These are phyloP conservation scores for Kalmusia sp. DNA, from an alignment of 2,329 filamentous ascomycete species.

Conservation along the genomic window DNA sequence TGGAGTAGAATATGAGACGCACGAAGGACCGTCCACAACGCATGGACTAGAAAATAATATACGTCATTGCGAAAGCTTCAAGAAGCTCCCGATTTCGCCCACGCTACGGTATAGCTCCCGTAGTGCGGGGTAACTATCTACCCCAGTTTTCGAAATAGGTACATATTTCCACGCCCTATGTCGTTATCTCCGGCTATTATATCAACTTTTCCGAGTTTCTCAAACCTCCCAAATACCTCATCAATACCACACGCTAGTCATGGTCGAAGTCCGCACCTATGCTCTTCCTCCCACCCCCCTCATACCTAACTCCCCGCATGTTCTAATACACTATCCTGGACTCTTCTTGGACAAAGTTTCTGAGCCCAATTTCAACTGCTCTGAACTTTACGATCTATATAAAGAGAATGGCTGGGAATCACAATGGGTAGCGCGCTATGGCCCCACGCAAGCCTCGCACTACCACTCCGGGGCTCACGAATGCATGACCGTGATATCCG, in stretches of 20 bases:
- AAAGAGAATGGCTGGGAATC: constrained; percentile 59
- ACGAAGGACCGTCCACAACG: no score
- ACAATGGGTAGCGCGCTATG: constrained; percentile 66
- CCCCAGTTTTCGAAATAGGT: background rate
- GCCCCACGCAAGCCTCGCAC: constrained; percentile 61
- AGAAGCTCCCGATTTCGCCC: no score
- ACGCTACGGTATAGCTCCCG: background rate
- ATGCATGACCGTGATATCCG: constrained; percentile 64
- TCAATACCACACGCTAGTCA: background rate
- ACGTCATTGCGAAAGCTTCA: no score
- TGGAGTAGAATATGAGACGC: no score
- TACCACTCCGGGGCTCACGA: constrained; percentile 66
- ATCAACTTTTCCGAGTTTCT: background rate
- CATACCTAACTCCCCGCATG: constrained; percentile 53
- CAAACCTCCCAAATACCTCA: no score
- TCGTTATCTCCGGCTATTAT: background rate
- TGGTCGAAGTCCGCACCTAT: constrained; percentile 29
- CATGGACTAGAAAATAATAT: no score
- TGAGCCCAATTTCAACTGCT: constrained; percentile 30
- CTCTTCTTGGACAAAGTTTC: constrained; percentile 41
- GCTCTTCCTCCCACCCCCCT: constrained; percentile 29
- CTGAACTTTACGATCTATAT: constrained; percentile 54
- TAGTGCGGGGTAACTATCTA: background rate
- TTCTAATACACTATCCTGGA: constrained; percentile 61
- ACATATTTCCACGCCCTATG: background rate